Base-by-base conservation (phyloP, 768 basidiomycete genomes). In the Lentinus brumalis region DNA sequence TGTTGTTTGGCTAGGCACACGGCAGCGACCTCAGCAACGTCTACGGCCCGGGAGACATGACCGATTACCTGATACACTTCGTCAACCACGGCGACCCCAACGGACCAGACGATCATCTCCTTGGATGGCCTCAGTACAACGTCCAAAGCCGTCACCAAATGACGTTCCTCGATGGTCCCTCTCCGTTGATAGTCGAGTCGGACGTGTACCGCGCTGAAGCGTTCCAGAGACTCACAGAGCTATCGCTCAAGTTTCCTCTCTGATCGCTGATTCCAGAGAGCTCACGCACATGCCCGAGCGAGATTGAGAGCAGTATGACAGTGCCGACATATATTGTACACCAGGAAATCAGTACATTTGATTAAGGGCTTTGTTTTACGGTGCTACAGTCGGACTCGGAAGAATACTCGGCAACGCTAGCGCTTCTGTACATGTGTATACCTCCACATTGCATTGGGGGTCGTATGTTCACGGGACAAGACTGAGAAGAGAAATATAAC, bases 31-130 rank as follows among this genome's bases (percentile, higher is more conserved):
- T 83, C 5, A 55, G 73, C 16, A 76, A 80, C 30, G 65, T 79
- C n/a, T 83, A 78, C 54, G 73, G 69, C 2, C 76, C 71, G 2
- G 75, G 74, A 18, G 79, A 82, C 55, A 69, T 83, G 65, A 68
- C 77, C 7, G 78, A 81, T 62, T 77, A 79, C 63, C 72, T 83
- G 10, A 75, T 82, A 47, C 71, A 76, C 35, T 81, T 81, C 53
- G 62, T 62, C 30, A 69, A 66, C 46, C 53, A 59, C n/a, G 56
- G 66, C n/a, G 62, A 73, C 50, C 71, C 71, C 31, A 73, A 73
- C 53, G 64, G 61, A 3, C 30, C 50, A 4, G 53, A 42, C 2
- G 16, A 10, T 12, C 29, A 18, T 31, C 47, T 50, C 7, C 42
- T 62, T 14, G 31, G 11, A 2, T 70, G 69, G 69, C 69, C 69